Evolutionary conservation across 768 basidiomycete genomes (phyloP).

Genomic region (Psilocybe sp.): DNA sequence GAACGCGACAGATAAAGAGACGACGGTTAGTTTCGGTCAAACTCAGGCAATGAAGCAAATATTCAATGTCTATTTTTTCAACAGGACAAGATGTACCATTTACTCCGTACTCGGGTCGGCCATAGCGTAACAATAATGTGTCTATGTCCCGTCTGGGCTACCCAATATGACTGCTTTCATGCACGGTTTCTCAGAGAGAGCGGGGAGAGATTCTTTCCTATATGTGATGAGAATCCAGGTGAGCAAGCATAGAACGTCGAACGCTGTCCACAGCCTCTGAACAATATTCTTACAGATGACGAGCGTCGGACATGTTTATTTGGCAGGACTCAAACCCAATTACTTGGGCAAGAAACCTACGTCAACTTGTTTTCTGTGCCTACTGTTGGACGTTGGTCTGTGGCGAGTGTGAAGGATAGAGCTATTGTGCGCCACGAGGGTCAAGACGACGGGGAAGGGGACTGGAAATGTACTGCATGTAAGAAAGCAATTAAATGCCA

Average conservation of each 20-base stretch:
- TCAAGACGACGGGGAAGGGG: conserved; percentile 1
- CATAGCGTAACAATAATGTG: background rate
- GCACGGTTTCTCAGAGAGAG: background rate
- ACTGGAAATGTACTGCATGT: conserved; percentile 7
- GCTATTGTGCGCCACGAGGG: conserved; percentile 7
- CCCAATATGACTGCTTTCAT: conserved; percentile 3
- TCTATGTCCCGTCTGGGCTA: background rate
- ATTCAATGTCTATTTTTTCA: background rate
- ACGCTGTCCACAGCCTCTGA: background rate
- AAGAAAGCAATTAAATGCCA: background rate
- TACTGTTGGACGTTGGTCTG: background rate
- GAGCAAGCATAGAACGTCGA: too few relatives aligned
- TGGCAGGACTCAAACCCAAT: background rate
- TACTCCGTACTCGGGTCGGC: background rate
- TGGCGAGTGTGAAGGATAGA: conserved; percentile 1
- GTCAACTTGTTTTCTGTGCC: conserved; percentile 6
- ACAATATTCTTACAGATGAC: background rate
- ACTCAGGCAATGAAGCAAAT: too few relatives aligned
- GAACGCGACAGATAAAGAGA: too few relatives aligned
- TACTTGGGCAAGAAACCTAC: background rate
- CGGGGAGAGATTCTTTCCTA: background rate
- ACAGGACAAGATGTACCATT: conserved; percentile 2
- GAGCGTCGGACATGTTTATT: conserved; percentile 5
- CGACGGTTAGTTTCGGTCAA: too few relatives aligned
- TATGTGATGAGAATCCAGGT: background rate